Conservation (phyloP, 768 basidiomycete genomes). For the Rhodotorula kratochvilovae region DNA sequence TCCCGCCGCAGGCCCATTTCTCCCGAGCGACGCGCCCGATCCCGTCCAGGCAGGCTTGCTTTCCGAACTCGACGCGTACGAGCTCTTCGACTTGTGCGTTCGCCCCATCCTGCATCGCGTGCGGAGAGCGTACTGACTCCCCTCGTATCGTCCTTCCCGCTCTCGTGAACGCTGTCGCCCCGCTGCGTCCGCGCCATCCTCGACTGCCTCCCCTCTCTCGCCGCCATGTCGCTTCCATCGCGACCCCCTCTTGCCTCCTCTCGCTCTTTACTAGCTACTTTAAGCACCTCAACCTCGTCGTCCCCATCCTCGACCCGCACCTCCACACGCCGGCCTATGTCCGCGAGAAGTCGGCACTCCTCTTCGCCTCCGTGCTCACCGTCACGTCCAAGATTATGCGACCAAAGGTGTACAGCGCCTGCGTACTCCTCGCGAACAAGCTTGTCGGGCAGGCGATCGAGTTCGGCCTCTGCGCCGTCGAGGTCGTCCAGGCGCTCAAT, state of each 20-base stretch:
- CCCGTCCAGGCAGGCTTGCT: not conserved
- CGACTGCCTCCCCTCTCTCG: too few species aligned
- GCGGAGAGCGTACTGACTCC: too few species aligned
- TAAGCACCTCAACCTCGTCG: not conserved
- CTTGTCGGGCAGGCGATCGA: conserved; percentile 1
- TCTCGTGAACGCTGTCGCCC: not conserved
- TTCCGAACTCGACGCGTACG: not conserved
- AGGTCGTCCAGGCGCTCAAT: conserved; percentile 3
- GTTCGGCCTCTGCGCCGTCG: not conserved
- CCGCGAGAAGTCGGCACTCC: not conserved
- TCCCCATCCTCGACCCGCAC: not conserved
- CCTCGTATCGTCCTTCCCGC: too few species aligned
- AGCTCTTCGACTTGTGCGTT: not conserved
- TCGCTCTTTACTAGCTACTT: not conserved
- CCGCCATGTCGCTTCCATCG: too few species aligned
- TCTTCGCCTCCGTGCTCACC: not conserved
- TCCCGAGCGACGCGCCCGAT: not conserved
- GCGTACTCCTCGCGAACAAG: not conserved
- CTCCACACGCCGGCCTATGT: not conserved
- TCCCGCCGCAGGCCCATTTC: not conserved
- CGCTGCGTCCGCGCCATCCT: not conserved
- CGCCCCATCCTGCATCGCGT: too few species aligned
- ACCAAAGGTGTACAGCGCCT: not conserved
- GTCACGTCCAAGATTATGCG: not conserved
- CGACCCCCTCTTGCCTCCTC: too few species aligned